phyloP scores from a whole-genome alignment of 2,329 filamentous ascomycete genomes.

The Pezicula carpinea region DNA sequence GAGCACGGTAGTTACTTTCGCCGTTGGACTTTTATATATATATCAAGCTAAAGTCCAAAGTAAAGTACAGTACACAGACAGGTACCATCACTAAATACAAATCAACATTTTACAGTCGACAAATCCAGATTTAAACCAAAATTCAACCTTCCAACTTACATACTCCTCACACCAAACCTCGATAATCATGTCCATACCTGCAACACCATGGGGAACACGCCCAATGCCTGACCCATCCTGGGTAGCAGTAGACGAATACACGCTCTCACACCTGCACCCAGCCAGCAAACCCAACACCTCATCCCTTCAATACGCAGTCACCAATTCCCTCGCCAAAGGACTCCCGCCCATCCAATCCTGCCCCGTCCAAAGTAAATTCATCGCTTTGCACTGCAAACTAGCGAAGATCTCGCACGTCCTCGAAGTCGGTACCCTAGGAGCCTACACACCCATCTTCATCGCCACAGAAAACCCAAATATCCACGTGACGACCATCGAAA shows the following conservation, averaged over 20 bases:
- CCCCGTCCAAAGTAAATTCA: conserved; percentile 32
- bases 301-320: conserved; percentile 24
- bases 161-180: no score
- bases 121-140: no score
- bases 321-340: conserved; percentile 28
- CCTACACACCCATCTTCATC: conserved; percentile 49
- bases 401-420: conserved; percentile 36
- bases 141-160: no score
- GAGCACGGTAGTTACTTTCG: no score
- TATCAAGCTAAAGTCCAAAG: no score
- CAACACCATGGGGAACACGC: no score
- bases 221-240: not conserved
- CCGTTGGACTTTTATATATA: no score
- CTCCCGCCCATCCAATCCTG: conserved; percentile 35
- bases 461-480: conserved; percentile 30
- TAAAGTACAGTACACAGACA: no score
- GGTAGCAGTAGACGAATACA: not conserved
- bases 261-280: not conserved
- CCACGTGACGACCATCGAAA: conserved; percentile 48
- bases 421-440: conserved; percentile 52
- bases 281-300: not conserved
- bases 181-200: not conserved
- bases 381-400: conserved; percentile 34
- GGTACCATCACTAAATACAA: no score
- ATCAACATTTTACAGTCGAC: no score